Evolutionary conservation across 78 protist species (phyloP), one percentile per base, ranked within the genome.

Genomic region (Tieghemostelium lacteum): DNA sequence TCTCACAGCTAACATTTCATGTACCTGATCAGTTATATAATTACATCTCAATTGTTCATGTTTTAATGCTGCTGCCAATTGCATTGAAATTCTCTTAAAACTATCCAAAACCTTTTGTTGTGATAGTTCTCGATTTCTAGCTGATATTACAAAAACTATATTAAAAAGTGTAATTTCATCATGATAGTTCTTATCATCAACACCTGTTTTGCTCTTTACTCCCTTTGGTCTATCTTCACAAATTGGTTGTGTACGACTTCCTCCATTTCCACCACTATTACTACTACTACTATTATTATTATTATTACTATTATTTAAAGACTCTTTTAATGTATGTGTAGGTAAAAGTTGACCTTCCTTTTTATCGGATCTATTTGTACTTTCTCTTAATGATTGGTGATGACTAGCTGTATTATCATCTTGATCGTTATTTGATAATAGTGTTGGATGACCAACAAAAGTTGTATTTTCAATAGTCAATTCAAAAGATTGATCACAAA

Each of bases 361-460:
- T 6, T 45, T 45, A 45, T 45, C 52, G 6, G 52, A 6, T 14
- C 10, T 45, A 45, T 10, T 45, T 6, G 6, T 10, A 45, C 10
- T 45, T 10, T 45, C 10, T 55, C 3, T 54, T n/a, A n/a, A n/a
- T n/a, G n/a, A n/a, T n/a, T n/a, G n/a, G n/a, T n/a, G 12, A 52
- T 52, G 16, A 45, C 22, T 45, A 19, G 28, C 24, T 17, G 50
- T 37, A 37, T 37, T 39, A 26, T 58, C 55, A 39, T 83, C 71
- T 24, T 67, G 78, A 29, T 42, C 52, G 40, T 69, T 49, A 31
- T 83, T 69, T 19, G 75, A 34, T 16, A 83, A 39, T 8, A 55
- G 20, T 36, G 85, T 86, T 28, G 92, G 92, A 61, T 86, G 74
- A n/a, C 85, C 92, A 54, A 86, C 69, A 39, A 86, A 74, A 10